Evolutionary conservation across 2,329 filamentous ascomycete genomes (phyloP).

Genomic region (Colletotrichum brevisporum): DNA sequence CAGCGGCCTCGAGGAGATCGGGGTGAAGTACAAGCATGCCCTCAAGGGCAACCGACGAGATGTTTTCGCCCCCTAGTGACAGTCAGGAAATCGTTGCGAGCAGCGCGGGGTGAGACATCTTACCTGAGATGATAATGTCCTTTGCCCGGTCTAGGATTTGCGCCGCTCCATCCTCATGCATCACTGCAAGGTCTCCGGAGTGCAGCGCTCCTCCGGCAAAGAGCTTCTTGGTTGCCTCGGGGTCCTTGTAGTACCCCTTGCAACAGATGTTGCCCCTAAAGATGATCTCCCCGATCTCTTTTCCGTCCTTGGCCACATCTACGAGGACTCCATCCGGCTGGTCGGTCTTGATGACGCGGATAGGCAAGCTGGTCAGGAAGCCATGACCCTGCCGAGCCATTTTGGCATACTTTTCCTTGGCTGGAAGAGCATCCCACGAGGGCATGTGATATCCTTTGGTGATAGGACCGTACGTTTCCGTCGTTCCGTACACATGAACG

Average conservation of each 20-base stretch:
- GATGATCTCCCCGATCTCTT: conserved; percentile 86
- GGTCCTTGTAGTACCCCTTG: conserved; percentile 92
- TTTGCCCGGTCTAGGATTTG: conserved; percentile 96
- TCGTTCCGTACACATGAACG: conserved; percentile 92
- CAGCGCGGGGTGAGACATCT: conserved; percentile 43
- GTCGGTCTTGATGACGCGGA: conserved; percentile 85
- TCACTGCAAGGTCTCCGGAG: conserved; percentile 92
- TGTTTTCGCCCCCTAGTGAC: conserved; percentile 88
- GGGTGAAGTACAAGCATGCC: conserved; percentile 91
- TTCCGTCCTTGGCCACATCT: conserved; percentile 78
- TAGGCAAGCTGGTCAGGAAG: conserved; percentile 85
- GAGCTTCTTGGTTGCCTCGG: conserved; percentile 86
- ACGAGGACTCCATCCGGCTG: conserved; percentile 76
- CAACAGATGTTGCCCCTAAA: conserved; percentile 94
- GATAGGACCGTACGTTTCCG: conserved; percentile 93
- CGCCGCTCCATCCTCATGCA: conserved; percentile 86
- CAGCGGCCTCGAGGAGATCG: conserved; percentile 89
- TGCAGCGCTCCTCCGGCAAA: conserved; percentile 90
- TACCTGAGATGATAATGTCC: conserved; percentile 97
- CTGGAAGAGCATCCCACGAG: conserved; percentile 81
- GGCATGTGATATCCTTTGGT: conserved; percentile 94
- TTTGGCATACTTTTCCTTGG: conserved; percentile 83
- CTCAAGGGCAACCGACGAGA: conserved; percentile 93
- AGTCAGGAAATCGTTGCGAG: conserved; percentile 9
- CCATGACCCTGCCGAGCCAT: conserved; percentile 98